Percentiles rank a stretch among this genome's conserved stretches.
phyloP scores from a whole-genome alignment of 768 basidiomycete species.

The Collybia sordida region DNA sequence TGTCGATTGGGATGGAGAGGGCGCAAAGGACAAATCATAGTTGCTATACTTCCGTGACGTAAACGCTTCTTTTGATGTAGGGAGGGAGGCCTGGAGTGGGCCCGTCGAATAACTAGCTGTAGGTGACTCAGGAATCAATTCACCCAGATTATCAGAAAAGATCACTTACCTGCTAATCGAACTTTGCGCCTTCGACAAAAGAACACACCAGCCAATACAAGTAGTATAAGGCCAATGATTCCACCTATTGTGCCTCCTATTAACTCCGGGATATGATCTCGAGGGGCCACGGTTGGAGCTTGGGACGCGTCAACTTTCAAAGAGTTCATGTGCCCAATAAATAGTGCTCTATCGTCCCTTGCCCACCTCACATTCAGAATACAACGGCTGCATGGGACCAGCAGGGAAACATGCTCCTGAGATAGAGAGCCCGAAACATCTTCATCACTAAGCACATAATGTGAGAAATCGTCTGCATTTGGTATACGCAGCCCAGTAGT shows the following conservation, averaged over 20 bases:
- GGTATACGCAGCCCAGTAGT: no score
- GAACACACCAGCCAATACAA: not conserved
- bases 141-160: no score
- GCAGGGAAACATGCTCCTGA: no score
- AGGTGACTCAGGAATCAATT: no score
- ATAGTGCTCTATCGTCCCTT: no score
- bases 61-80: conserved; percentile 28
- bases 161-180: not conserved
- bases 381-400: no score
- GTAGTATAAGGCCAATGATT: conserved; percentile 3
- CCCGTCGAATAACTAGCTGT: conserved; percentile 15
- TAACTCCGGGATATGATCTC: conserved; percentile 1
- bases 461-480: no score
- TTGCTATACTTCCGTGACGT: conserved; percentile 27
- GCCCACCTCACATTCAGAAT: no score
- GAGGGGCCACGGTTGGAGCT: not conserved
- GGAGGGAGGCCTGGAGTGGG: conserved; percentile 23
- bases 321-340: not conserved
- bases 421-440: no score
- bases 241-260: conserved; percentile 13
- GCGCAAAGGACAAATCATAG: conserved; percentile 25
- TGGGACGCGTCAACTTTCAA: not conserved
- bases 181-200: conserved; percentile 4
- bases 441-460: no score
- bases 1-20: conserved; percentile 13